These are phyloP conservation scores for Xylona heveae DNA, from an alignment of 495 filamentous ascomycete species.

Conservation along the genomic window DNA sequence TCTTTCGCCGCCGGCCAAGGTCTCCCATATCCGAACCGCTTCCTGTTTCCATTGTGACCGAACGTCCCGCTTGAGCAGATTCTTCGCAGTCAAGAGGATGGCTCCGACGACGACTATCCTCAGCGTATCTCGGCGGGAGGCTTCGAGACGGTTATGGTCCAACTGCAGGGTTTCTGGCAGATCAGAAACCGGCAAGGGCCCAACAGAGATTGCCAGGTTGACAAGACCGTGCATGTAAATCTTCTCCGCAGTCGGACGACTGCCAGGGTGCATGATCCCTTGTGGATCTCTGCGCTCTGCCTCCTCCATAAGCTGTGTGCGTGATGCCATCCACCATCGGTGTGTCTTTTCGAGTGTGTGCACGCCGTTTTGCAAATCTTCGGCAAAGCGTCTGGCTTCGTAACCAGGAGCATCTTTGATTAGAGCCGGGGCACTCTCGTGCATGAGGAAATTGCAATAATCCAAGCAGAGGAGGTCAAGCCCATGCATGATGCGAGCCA, in stretches of 20 bases:
- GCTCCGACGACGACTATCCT: constrained; percentile 60
- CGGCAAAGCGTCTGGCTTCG: constrained; percentile 56
- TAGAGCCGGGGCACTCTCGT: constrained; percentile 56
- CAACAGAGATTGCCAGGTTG: constrained; percentile 39
- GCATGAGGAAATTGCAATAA: constrained; percentile 84
- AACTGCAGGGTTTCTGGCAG: constrained; percentile 76
- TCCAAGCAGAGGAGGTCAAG: constrained; percentile 87
- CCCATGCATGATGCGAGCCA: constrained; percentile 64
- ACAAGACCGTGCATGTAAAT: constrained; percentile 62
- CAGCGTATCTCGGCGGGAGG: constrained; percentile 44
- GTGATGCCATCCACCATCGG: constrained; percentile 50
- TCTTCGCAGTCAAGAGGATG: constrained; percentile 83
- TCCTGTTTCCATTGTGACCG: constrained; percentile 77
- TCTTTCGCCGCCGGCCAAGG: constrained; percentile 16
- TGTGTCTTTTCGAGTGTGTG: constrained; percentile 40
- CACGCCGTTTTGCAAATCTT: constrained; percentile 37
- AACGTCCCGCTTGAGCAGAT: constrained; percentile 80
- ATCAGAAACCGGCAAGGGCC: constrained; percentile 29
- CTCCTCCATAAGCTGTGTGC: constrained; percentile 47
- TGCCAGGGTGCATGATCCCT: constrained; percentile 29
- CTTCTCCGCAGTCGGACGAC: constrained; percentile 37
- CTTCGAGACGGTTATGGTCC: constrained; percentile 46
- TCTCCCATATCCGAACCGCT: constrained; percentile 44
- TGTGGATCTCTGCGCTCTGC: constrained; percentile 52
- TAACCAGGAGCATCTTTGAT: constrained; percentile 64